These are phyloP conservation scores for Passiflora organensis DNA, from an alignment of 345 rosid species.

Conservation along the genomic window DNA sequence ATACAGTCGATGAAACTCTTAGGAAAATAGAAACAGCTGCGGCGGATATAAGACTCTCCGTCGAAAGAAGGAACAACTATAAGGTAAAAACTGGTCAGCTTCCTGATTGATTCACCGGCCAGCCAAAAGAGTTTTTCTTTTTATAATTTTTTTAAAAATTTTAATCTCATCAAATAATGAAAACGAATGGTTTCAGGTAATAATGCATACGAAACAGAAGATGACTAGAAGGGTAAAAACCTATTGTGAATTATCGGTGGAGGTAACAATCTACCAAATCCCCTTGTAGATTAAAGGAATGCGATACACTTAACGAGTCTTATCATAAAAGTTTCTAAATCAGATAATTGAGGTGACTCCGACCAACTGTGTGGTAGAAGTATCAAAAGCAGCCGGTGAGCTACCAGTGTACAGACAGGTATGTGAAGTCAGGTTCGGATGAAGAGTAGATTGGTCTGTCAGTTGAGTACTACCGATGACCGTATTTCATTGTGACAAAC, in stretches of 20 bases:
- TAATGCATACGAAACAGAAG: slow-evolving; percentile 56
- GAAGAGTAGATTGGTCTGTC: slow-evolving; percentile 1
- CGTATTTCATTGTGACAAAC: slow-evolving; percentile 15
- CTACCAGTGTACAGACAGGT: slow-evolving; percentile 60
- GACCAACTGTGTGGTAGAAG: slow-evolving; percentile 72
- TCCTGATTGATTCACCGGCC: too few relatives aligned
- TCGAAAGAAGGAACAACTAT: slow-evolving; percentile 48
- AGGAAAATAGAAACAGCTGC: slow-evolving; percentile 86
- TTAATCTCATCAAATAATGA: too few relatives aligned
- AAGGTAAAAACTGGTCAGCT: slow-evolving; percentile 36
- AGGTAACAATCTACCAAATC: slow-evolving; percentile 32
- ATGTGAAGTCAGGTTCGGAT: slow-evolving; percentile 4
- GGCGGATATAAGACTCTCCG: slow-evolving; percentile 48
- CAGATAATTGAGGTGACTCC: slow-evolving; percentile 86
- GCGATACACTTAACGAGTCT: slow-evolving; percentile 7
- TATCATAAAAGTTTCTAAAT: slow-evolving; percentile 6
- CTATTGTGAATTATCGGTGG: slow-evolving; percentile 65
- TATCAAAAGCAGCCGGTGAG: slow-evolving; percentile 78
- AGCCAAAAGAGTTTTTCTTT: too few relatives aligned
- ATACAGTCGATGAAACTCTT: slow-evolving; percentile 60
- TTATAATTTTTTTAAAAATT: too few relatives aligned
- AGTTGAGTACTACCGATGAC: slow-evolving; percentile 4
- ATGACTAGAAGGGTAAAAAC: slow-evolving; percentile 51
- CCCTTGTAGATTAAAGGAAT: not conserved
- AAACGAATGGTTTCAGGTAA: slow-evolving; percentile 43